These are phyloP conservation scores for Pichia occidentalis DNA, from an alignment of 805 yeast genomes.

Conservation along the genomic window DNA sequence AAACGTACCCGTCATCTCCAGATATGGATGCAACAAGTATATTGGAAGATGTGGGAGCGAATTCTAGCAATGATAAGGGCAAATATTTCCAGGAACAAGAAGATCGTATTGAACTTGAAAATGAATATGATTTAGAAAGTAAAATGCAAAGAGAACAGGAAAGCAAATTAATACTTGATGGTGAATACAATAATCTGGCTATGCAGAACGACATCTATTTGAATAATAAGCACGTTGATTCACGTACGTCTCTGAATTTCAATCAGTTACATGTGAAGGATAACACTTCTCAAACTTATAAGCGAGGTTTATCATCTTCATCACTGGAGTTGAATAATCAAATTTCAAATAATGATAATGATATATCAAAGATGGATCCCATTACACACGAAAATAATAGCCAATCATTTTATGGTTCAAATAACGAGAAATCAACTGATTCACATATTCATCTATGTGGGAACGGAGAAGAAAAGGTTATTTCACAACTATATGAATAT, in stretches of 20 bases:
- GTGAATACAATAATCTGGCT: no score
- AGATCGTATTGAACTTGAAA: slow-evolving; percentile 1
- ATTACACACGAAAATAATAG: no score
- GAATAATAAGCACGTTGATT: no score
- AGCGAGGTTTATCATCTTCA: no score
- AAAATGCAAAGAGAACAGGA: neutral
- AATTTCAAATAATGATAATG: no score
- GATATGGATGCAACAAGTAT: slow-evolving; percentile 4
- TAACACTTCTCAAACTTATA: no score
- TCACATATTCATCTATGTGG: slow-evolving; percentile 5
- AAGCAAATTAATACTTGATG: no score
- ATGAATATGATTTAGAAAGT: slow-evolving; percentile 3
- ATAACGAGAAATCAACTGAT: slow-evolving; percentile 4
- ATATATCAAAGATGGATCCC: no score
- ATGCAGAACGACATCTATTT: no score
- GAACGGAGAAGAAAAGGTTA: slow-evolving; percentile 13
- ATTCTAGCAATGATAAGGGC: neutral
- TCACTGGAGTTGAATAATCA: no score
- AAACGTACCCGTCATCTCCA: neutral
- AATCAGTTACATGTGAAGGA: no score
- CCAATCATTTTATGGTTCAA: neutral
- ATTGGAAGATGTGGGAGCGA: slow-evolving; percentile 6
- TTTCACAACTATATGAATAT: slow-evolving; percentile 42
- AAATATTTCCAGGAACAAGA: slow-evolving; percentile 2
- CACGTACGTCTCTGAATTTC: no score